Evolutionary conservation across 2,329 filamentous ascomycete species (phyloP), one percentile per base, ranked within the genome.

Genomic region (Claviceps humidiphila): DNA sequence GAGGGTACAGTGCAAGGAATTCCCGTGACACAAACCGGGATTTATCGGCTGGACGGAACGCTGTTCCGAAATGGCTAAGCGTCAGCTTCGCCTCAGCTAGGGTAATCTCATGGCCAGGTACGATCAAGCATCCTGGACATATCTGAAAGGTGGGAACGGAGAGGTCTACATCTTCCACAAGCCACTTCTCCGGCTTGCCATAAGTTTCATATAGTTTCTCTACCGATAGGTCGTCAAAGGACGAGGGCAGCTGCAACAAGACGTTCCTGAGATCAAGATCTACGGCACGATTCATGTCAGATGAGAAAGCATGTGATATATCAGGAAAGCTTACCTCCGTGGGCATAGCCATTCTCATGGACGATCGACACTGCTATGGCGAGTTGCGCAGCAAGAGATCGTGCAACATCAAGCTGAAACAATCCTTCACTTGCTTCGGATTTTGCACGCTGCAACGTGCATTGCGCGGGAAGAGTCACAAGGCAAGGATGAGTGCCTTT

Each of bases 211-310:
- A 64, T 0, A 65, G 26, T 39, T 65, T 44, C 37, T 59, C 40
- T 13, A 54, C 45, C 16, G 62, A 61, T 4, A 63, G 50, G 11
- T 41, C 38, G 17, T 64, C 51, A 16, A 65, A 55, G 3, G 49
- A 43, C 5, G 55, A 57, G 4, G 59, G 53, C 43, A 56, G 40
- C 41, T 49, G 59, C 37, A 70, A 57, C 20, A 69, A 60, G 26
- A 66, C 43, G 51, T 70, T 70, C 16, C 65, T 64, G 3, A 60
- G 51, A 50, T 70, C 63, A 46, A 70, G 54, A 53, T 63, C 66
- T 62, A 26, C 38, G 13, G 39, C 7, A 48, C 7, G 14, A 26
- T 26, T 26, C 5, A 22, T 4, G 39, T 51, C 34, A 51, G 44
- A 20, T 17, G 39, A 47, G 49, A 24, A 26, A 26, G 24, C 6